Evolutionary conservation across 345 rosid species (phyloP).

Genomic region (Eucalyptus globulus): DNA sequence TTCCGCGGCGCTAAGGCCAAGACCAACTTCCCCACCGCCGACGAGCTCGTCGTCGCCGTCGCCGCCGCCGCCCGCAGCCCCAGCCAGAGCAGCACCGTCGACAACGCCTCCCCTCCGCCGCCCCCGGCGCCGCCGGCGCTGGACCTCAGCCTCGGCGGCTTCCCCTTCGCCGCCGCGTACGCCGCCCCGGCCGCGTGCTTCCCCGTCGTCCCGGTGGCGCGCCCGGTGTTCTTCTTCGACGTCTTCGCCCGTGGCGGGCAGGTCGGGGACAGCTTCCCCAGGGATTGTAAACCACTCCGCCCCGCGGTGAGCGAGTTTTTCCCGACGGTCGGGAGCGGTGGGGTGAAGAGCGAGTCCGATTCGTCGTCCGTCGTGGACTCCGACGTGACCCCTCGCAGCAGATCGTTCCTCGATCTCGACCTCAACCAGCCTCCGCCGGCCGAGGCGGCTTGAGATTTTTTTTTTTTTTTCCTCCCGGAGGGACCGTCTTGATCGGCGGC

Average conservation of each 20-base stretch:
- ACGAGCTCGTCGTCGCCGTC: neutral
- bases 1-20: constrained; percentile 13
- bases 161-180: neutral
- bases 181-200: neutral
- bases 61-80: constrained; percentile 1
- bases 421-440: constrained; percentile 21
- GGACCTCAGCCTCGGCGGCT: neutral
- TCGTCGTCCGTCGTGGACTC: neutral
- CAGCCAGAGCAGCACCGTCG: constrained; percentile 13
- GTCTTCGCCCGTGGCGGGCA: neutral
- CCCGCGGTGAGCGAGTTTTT: neutral
- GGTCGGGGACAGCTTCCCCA: neutral
- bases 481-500: neutral
- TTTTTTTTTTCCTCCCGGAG: neutral
- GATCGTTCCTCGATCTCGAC: constrained; percentile 5
- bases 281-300: neutral
- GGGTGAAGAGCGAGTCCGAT: neutral
- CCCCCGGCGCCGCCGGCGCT: neutral
- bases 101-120: neutral
- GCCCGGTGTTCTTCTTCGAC: constrained; percentile 7
- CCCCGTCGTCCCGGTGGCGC: neutral
- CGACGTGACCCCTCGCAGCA: neutral
- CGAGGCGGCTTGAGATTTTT: neutral
- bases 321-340: neutral
- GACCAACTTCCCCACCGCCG: constrained; percentile 7